Evolutionary conservation across 176 grass and related monocot species (phyloP).

Genomic region (Zea mays): DNA sequence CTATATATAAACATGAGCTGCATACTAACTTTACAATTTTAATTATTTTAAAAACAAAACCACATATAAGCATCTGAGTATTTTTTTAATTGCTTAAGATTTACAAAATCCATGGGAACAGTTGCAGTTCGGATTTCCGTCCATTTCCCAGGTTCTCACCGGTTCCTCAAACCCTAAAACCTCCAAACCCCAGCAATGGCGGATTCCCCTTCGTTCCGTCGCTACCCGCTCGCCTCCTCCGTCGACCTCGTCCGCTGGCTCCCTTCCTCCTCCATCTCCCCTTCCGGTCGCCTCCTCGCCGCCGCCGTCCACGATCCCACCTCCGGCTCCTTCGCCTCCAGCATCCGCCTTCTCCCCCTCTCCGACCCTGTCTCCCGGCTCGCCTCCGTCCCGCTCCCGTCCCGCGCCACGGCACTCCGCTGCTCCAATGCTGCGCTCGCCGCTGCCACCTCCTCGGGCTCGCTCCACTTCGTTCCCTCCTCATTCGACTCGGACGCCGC

Average conservation of each 20-base stretch:
- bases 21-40: too few relatives aligned
- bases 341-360: slow-evolving; percentile 48
- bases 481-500: slow-evolving; percentile 46
- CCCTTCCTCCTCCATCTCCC: slow-evolving; percentile 42
- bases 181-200: slow-evolving; percentile 41
- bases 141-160: too few relatives aligned
- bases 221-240: slow-evolving; percentile 52
- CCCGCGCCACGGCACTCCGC: slow-evolving; percentile 62
- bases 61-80: too few relatives aligned
- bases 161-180: slow-evolving; percentile 10
- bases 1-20: too few relatives aligned
- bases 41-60: too few relatives aligned
- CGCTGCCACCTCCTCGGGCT: slow-evolving; percentile 46
- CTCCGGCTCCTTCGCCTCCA: slow-evolving; percentile 4
- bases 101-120: too few relatives aligned
- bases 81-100: too few relatives aligned
- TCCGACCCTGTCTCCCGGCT: slow-evolving; percentile 30
- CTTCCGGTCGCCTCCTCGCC: slow-evolving; percentile 53
- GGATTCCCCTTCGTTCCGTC: slow-evolving; percentile 45
- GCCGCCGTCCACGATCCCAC: slow-evolving; percentile 55
- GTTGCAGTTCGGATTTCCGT: too few relatives aligned
- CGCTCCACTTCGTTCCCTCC: slow-evolving; percentile 53
- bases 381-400: slow-evolving; percentile 47
- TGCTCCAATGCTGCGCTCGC: slow-evolving; percentile 49
- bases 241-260: slow-evolving; percentile 73